A percentile compares a stretch with the other conserved stretches of the same genome.
Conservation (phyloP, 2,329 filamentous ascomycete species). For the Diaporthe citrichinensis region DNA sequence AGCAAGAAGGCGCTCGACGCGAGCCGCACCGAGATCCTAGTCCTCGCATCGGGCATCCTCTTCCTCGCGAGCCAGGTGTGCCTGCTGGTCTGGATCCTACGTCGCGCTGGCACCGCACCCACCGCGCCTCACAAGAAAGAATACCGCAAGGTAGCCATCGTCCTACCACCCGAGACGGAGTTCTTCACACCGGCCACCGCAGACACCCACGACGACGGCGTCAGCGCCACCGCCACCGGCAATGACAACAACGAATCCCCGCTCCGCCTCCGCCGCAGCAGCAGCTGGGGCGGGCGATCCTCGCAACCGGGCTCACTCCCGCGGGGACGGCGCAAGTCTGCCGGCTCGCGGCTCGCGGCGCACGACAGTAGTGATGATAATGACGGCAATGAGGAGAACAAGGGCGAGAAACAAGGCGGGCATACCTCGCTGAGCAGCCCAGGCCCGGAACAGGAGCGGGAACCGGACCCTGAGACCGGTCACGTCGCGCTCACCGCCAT, state of each 20-base stretch:
- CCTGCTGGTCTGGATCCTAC: conserved; percentile 50
- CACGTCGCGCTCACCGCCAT: background rate
- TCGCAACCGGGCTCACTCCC: background rate
- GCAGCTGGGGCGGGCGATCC: conserved; percentile 26
- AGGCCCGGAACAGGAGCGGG: background rate
- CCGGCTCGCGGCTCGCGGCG: background rate
- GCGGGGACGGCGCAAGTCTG: conserved; percentile 1
- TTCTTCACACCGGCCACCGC: background rate
- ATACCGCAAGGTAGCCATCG: conserved; percentile 6
- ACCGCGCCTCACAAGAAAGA: background rate
- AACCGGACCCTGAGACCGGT: background rate
- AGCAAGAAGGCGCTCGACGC: conserved; percentile 43
- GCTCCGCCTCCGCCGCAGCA: conserved; percentile 12
- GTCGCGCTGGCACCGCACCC: conserved; percentile 43
- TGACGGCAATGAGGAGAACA: background rate
- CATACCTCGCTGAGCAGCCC: background rate
- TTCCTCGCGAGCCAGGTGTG: conserved; percentile 51
- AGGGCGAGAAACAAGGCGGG: background rate
- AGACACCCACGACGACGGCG: background rate
- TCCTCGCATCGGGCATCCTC: conserved; percentile 52
- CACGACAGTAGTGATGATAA: background rate
- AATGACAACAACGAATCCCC: background rate
- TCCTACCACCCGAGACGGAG: background rate
- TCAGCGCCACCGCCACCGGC: too few species aligned
- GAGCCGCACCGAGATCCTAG: conserved; percentile 51